A percentile compares a stretch with the other conserved stretches of the same genome.
Conservation (phyloP, 2,329 filamentous ascomycete genomes). For the Chalaropsis ovoidea region DNA sequence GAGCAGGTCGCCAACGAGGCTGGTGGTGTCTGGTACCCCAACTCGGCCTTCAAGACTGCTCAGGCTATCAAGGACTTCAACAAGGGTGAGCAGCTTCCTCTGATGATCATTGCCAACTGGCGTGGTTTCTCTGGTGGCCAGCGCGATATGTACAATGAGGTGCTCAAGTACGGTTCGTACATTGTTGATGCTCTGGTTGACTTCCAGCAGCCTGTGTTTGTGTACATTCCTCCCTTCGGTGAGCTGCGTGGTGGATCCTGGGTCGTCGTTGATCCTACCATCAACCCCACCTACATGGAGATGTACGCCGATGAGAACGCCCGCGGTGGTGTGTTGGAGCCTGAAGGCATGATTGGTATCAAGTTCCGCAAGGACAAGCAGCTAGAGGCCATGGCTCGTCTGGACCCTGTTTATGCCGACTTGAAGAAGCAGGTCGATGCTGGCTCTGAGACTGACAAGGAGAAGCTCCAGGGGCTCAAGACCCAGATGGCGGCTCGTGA, state of each 20-base stretch:
- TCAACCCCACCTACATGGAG: slow-evolving; percentile 94
- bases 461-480: slow-evolving; percentile 71
- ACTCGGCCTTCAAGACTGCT: slow-evolving; percentile 98
- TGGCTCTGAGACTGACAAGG: slow-evolving; percentile 53
- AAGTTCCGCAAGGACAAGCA: slow-evolving; percentile 98
- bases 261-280: slow-evolving; percentile 98
- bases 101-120: slow-evolving; percentile 99
- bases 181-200: slow-evolving; percentile 98
- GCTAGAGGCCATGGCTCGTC: slow-evolving; percentile 90
- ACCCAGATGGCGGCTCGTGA: slow-evolving; percentile 75
- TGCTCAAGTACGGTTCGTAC: slow-evolving; percentile 98
- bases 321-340: slow-evolving; percentile 93
- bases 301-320: slow-evolving; percentile 97
- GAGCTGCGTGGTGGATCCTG: slow-evolving; percentile 98
- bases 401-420: slow-evolving; percentile 71
- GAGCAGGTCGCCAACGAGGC: slow-evolving; percentile 92
- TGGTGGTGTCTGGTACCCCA: slow-evolving; percentile 98
- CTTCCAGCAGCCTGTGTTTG: slow-evolving; percentile 96
- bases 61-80: slow-evolving; percentile 99
- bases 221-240: slow-evolving; percentile 94
- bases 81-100: slow-evolving; percentile 89
- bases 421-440: slow-evolving; percentile 70
- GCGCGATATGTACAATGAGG: slow-evolving; percentile 99
- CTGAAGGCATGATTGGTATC: slow-evolving; percentile 96
- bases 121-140: slow-evolving; percentile 99